Base-by-base conservation (phyloP, 345 rosid species). In the Punica granatum region DNA sequence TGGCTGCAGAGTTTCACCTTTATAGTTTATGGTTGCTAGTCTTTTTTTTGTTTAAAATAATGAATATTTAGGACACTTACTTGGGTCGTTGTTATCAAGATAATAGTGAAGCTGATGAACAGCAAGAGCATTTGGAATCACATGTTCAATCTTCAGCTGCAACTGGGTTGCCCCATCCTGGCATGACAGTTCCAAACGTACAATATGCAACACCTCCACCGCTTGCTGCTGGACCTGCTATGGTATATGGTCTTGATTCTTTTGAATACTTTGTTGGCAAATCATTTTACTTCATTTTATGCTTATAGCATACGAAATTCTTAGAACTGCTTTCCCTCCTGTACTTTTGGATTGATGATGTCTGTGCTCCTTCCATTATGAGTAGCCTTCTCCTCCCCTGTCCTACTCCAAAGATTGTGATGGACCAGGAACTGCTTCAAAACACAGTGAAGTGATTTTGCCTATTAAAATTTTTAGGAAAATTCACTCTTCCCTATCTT, bases 101-200 rank as follows among this genome's bases (percentile, higher is more conserved):
- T 76, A 88, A 80, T 74, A 82, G 78, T 67, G 86, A 86, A 71
- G 78, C 78, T 66, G 86, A 69, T 74, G 96, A 83, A 81, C 96
- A 84, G 71, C 84, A 80, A 73, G 86, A 88, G 35, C 80, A 71
- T 64, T 67, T 81, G 36, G 92, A 82, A 76, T 66, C 79, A 42
- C 83, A 72, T 70, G 73, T 74, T 28, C 79, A 73, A 73, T 66
- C 83, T 42, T 69, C 80, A 69, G 79, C 85, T 75, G 81, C 82
- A 42, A 74, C 74, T 67, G 87, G 68, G 72, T 43, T 74, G 69
- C 70, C 87, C 28, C 83, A 84, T 64, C 82, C 88, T 25, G 76
- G 80, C 37, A 48, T 82, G n/a, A 77, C 86, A 61, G 72, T 83
- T 66, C 77, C 79, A 64, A 80, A 78, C 67, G 76, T 76, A 63